phyloP scores from a whole-genome alignment of 345 rosid species.

The Firmiana major region DNA sequence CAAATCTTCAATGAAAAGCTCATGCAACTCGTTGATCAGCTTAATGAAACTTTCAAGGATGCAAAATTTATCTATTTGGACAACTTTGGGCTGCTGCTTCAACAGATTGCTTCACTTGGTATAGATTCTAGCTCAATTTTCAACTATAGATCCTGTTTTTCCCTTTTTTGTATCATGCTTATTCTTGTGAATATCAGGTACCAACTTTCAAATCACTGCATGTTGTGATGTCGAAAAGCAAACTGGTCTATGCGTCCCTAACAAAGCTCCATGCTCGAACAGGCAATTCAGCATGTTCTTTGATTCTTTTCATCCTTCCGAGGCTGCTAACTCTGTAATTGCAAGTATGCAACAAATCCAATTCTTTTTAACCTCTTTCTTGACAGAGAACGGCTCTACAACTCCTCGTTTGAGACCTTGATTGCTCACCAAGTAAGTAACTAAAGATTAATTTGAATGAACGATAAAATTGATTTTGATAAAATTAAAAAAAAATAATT shows the following conservation, averaged over 20 bases:
- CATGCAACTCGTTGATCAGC: conserved; percentile 41
- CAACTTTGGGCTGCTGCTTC: not conserved
- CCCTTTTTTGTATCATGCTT: not conserved
- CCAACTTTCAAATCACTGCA: not conserved
- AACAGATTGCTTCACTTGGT: not conserved
- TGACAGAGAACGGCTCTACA: conserved; percentile 22
- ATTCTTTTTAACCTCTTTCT: not conserved
- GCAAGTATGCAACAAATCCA: not conserved
- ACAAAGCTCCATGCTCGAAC: conserved; percentile 24
- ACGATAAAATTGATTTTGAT: too few species aligned
- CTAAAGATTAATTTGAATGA: too few species aligned
- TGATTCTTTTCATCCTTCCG: conserved; percentile 49
- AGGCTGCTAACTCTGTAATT: conserved; percentile 23
- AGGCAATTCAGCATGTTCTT: conserved; percentile 28
- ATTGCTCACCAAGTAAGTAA: not conserved
- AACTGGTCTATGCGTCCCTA: conserved; percentile 29
- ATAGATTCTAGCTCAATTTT: not conserved
- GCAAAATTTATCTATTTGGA: conserved; percentile 38
- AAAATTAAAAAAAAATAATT: too few species aligned
- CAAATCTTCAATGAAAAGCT: conserved; percentile 52
- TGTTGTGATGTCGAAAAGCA: conserved; percentile 33
- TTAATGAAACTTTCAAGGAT: conserved; percentile 40
- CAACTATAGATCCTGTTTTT: not conserved
- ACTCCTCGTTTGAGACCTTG: conserved; percentile 24
- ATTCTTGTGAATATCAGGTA: conserved; percentile 4